These are phyloP conservation scores for Venturiaceae sp. DNA, from an alignment of 2,329 filamentous ascomycete species.

Conservation along the genomic window DNA sequence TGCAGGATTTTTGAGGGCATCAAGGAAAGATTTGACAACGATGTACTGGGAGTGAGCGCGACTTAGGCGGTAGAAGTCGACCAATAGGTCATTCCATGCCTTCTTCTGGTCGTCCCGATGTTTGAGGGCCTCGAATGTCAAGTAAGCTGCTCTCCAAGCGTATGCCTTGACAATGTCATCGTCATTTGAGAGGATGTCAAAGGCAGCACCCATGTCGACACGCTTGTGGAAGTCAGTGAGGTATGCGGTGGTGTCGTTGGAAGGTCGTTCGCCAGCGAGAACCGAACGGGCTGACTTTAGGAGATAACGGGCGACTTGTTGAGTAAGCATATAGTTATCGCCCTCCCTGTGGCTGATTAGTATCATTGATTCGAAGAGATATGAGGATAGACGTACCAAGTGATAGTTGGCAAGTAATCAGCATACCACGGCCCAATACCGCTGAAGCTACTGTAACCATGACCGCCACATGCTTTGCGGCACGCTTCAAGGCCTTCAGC, in stretches of 20 bases:
- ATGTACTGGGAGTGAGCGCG: constrained; percentile 70
- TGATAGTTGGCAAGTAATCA: constrained; percentile 62
- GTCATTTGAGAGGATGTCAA: constrained; percentile 61
- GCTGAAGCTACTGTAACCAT: constrained; percentile 65
- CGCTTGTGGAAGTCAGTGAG: constrained; percentile 55
- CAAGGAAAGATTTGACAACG: constrained; percentile 72
- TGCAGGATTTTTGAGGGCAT: constrained; percentile 52
- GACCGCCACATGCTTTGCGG: constrained; percentile 65
- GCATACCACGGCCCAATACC: constrained; percentile 69
- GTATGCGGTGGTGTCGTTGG: constrained; percentile 60
- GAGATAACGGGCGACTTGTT: constrained; percentile 69
- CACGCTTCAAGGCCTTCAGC: constrained; percentile 68
- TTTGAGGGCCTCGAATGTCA: constrained; percentile 67
- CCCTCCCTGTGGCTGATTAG: constrained; percentile 46
- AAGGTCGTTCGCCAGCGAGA: constrained; percentile 49
- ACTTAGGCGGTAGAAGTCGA: constrained; percentile 68
- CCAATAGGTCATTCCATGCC: constrained; percentile 67
- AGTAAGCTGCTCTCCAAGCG: constrained; percentile 63
- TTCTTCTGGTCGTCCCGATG: constrained; percentile 67
- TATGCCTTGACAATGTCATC: constrained; percentile 64
- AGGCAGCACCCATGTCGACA: constrained; percentile 61
- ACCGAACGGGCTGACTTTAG: constrained; percentile 67
- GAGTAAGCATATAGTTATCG: constrained; percentile 75
- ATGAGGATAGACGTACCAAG: constrained; percentile 38
- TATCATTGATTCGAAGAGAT: constrained; percentile 27